Conservation (phyloP, 2,329 filamentous ascomycete genomes). For the Geosmithia flava region DNA sequence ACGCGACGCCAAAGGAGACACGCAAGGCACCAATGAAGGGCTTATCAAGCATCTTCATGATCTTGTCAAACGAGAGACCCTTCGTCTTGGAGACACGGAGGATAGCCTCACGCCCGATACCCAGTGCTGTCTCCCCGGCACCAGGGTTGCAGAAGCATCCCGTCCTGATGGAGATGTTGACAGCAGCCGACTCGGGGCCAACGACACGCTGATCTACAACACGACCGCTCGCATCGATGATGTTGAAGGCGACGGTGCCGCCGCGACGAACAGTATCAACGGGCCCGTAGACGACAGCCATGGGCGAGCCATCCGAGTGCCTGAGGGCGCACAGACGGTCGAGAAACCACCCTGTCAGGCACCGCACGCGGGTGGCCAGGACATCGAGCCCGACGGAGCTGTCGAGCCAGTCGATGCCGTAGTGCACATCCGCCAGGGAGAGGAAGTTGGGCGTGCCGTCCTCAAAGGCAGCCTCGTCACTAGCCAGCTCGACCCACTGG, state of each 20-base stretch:
- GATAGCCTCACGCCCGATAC: slow-evolving; percentile 8
- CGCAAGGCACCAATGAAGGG: slow-evolving; percentile 19
- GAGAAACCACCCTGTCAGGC: slow-evolving; percentile 23
- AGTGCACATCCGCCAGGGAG: slow-evolving; percentile 22
- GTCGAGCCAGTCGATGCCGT: slow-evolving; percentile 22
- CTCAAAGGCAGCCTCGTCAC: slow-evolving; percentile 19
- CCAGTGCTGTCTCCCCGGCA: slow-evolving; percentile 20
- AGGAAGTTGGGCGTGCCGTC: slow-evolving; percentile 27
- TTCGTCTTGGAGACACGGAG: slow-evolving; percentile 3
- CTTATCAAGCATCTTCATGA: slow-evolving; percentile 8
- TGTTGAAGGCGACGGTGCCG: slow-evolving; percentile 24
- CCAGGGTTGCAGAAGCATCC: slow-evolving; percentile 31
- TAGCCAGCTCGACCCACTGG: slow-evolving; percentile 16
- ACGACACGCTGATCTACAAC: slow-evolving; percentile 24
- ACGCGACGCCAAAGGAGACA: slow-evolving; percentile 25
- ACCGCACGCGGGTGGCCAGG: slow-evolving; percentile 18
- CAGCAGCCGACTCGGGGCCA: slow-evolving; percentile 16
- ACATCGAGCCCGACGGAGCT: slow-evolving; percentile 11
- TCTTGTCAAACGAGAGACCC: slow-evolving; percentile 9
- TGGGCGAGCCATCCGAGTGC: slow-evolving; percentile 18
- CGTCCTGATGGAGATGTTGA: slow-evolving; percentile 23
- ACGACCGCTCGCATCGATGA: slow-evolving; percentile 17
- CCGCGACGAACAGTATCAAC: slow-evolving; percentile 14
- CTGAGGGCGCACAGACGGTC: slow-evolving; percentile 13
- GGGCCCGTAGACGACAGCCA: slow-evolving; percentile 23